These are phyloP conservation scores for Eremochloa ophiuroides DNA, from an alignment of 176 grass and related monocot species.

Conservation along the genomic window DNA sequence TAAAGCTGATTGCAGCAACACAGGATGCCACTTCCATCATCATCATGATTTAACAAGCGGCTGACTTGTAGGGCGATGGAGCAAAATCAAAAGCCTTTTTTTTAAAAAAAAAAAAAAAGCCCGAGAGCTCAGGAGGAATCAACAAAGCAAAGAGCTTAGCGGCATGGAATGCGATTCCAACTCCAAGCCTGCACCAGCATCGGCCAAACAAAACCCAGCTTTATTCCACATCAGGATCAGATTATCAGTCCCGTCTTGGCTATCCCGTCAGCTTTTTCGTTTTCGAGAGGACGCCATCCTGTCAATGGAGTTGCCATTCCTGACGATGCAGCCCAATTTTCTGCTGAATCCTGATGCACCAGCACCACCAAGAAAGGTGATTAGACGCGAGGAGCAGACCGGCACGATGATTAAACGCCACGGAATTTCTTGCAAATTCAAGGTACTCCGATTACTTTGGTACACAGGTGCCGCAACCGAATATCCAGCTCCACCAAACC, in stretches of 20 bases:
- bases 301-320: not conserved
- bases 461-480: too few species aligned
- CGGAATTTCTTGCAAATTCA: not conserved
- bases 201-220: not conserved
- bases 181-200: not conserved
- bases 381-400: not conserved
- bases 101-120: not conserved
- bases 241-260: constrained; percentile 1
- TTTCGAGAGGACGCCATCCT: not conserved
- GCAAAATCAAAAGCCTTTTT: not conserved
- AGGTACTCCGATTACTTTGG: too few species aligned
- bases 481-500: too few species aligned
- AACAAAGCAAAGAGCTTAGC: constrained; percentile 8
- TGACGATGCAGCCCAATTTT: not conserved
- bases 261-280: not conserved
- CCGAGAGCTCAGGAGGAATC: constrained; percentile 35
- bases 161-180: not conserved
- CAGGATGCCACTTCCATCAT: not conserved
- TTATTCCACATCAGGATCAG: constrained; percentile 18
- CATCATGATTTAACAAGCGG: not conserved
- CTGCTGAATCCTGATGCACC: constrained; percentile 23
- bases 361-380: not conserved
- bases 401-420: not conserved
- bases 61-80: not conserved
- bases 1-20: not conserved